These are phyloP conservation scores for Plasmodium yoelii DNA, from an alignment of 169 alveolate genomes.

Conservation along the genomic window DNA sequence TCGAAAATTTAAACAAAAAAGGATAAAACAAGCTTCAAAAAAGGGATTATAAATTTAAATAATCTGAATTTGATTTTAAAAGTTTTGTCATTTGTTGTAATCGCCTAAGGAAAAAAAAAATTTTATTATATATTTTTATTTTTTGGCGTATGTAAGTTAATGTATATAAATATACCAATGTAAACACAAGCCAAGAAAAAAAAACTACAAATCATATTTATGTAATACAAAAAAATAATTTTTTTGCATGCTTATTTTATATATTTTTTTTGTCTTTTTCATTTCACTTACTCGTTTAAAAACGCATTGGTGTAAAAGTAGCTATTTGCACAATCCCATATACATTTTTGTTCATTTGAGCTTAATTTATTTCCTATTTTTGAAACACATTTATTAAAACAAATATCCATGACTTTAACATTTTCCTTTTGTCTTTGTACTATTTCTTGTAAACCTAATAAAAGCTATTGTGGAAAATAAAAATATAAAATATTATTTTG, in stretches of 20 bases:
- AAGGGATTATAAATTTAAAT: slow-evolving; percentile 16
- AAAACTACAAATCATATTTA: no score
- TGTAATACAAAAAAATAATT: no score
- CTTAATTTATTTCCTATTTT: slow-evolving; percentile 53
- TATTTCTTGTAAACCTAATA: slow-evolving; percentile 62
- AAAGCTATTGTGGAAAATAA: slow-evolving; percentile 15
- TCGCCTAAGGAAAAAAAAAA: slow-evolving; percentile 38
- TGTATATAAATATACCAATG: neutral
- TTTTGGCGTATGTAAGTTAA: neutral
- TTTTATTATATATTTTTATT: neutral
- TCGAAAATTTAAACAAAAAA: neutral
- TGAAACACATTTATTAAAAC: slow-evolving; percentile 70
- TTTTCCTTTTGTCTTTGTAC: slow-evolving; percentile 66
- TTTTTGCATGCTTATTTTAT: neutral
- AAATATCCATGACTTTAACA: slow-evolving; percentile 73
- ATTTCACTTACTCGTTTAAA: slow-evolving; percentile 55
- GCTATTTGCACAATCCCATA: slow-evolving; percentile 73
- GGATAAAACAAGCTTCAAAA: slow-evolving; percentile 12
- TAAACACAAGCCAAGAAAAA: no score
- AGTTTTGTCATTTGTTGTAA: slow-evolving; percentile 69
- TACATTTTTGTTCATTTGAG: slow-evolving; percentile 59
- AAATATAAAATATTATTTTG: neutral
- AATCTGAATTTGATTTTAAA: slow-evolving; percentile 55
- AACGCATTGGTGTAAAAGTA: slow-evolving; percentile 71
- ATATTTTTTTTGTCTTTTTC: neutral